Evolutionary conservation across 1,284 basidiomycete species (phyloP), one percentile per base, ranked within the genome.

Genomic region (Microbotryomycetes sp.): DNA sequence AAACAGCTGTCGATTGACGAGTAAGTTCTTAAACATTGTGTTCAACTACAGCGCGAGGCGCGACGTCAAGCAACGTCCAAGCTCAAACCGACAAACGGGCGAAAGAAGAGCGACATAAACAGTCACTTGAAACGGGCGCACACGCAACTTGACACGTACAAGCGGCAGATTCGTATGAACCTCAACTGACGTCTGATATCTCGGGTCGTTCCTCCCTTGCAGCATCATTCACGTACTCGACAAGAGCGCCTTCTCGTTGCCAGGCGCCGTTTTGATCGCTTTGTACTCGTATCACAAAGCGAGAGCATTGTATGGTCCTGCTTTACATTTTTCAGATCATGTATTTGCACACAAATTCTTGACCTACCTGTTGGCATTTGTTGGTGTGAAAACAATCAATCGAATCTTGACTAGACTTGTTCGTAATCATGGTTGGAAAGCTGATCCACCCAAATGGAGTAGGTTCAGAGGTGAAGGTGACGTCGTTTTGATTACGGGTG

Each of bases 401-500:
- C 28, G 57, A 9, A 36, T 55, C 2, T 52, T 68, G 16, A 66
- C 47, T 19, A 60, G 68, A 19, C 55, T 68, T 28, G 48, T 58
- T 9, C 32, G 61, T n/a, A 70, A 70, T 36, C 50, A 63, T 30
- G 68, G 68, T 2, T 70, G 60, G 60, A 52, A 54, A 47, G 47
- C 58, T n/a, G 68, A 70, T 36, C 55, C 52, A 6, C 62, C 63
- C 0, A 22, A n/a, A 19, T 70, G 63, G 63, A 62, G 58, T 45
- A 30, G 26, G 3, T 29, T 53, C 22, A 52, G 50, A 32, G 60
- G 55, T 1, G 36, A 60, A 28, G 62, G 65, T 19, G 68, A 70
- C 46, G 57, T 66, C 26, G 63, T 70, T 22, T 50, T 70, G 42
- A 66, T 70, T 45, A 70, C 68, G 14, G 68, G 68, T 12, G 68